These are phyloP conservation scores for Earliella scabrosa DNA, from an alignment of 1,284 basidiomycete genomes.

Conservation along the genomic window DNA sequence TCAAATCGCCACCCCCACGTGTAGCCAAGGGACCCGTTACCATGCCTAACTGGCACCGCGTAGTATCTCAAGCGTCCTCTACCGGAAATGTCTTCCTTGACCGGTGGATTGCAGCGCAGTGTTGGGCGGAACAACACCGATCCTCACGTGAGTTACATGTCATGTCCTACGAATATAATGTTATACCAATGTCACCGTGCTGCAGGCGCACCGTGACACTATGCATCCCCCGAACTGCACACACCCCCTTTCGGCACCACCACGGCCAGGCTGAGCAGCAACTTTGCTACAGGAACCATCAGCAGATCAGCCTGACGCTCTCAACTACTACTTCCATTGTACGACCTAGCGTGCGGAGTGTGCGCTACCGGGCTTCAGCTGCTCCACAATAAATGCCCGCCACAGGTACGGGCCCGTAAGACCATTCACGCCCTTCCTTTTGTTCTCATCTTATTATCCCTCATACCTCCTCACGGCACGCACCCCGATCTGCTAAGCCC, in stretches of 20 bases:
- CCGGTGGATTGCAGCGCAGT: constrained; percentile 64
- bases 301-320: constrained; percentile 78
- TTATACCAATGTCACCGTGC: constrained; percentile 7
- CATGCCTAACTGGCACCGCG: constrained; percentile 93
- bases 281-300: constrained; percentile 69
- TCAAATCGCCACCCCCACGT: constrained; percentile 31
- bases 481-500: constrained; percentile 81
- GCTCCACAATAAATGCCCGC: constrained; percentile 83
- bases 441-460: no score
- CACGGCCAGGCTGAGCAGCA: neutral
- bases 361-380: constrained; percentile 92
- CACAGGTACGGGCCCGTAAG: constrained; percentile 70
- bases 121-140: constrained; percentile 92
- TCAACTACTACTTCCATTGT: constrained; percentile 86
- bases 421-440: no score
- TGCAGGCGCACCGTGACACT: constrained; percentile 92
- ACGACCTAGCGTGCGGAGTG: constrained; percentile 83
- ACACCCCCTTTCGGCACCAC: neutral
- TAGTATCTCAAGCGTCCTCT: constrained; percentile 64
- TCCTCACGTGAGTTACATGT: constrained; percentile 65
- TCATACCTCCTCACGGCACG: constrained; percentile 83
- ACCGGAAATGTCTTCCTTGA: neutral
- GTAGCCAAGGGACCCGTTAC: constrained; percentile 74
- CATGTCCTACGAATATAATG: neutral
- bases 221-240: constrained; percentile 81